Percentiles rank a stretch among this genome's conserved stretches.
Conservation (phyloP, 805 yeast species). For the Lipomyces oligophaga region DNA sequence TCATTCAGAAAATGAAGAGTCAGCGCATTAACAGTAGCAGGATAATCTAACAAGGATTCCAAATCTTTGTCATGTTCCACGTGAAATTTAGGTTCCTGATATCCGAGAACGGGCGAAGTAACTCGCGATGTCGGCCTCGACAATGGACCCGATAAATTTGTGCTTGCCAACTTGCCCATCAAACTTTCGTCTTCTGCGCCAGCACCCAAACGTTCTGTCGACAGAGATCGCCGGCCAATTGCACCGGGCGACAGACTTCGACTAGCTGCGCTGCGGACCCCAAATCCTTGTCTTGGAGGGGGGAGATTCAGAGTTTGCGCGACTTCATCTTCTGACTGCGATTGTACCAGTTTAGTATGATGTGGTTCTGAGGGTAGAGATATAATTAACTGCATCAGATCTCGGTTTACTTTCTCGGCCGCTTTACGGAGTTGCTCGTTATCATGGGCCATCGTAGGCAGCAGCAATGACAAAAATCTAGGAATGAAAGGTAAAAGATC, state of each 20-base stretch:
- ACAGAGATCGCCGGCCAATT: conserved; percentile 10
- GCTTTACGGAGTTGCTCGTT: conserved; percentile 48
- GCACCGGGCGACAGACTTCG: conserved; percentile 19
- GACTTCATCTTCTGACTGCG: conserved; percentile 27
- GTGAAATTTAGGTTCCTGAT: not conserved
- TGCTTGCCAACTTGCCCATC: conserved; percentile 7
- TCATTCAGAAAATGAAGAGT: conserved; percentile 69
- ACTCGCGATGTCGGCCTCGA: conserved; percentile 34
- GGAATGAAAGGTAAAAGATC: conserved; percentile 74
- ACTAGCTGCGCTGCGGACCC: conserved; percentile 10
- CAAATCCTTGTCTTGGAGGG: conserved; percentile 10
- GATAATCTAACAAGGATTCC: conserved; percentile 43
- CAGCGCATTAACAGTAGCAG: conserved; percentile 64
- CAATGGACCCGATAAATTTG: not conserved
- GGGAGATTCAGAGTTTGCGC: conserved; percentile 1
- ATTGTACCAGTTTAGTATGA: no score
- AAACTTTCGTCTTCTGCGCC: conserved; percentile 17
- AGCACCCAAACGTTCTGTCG: conserved; percentile 6
- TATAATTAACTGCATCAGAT: conserved; percentile 51
- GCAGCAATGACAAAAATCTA: conserved; percentile 62
- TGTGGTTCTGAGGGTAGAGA: no score
- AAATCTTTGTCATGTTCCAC: conserved; percentile 27
- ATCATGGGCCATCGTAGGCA: conserved; percentile 58
- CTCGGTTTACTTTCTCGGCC: conserved; percentile 55
- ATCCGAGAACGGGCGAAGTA: conserved; percentile 11